A percentile compares a stretch with the other conserved stretches of the same genome.
Conservation (phyloP, 2,329 filamentous ascomycete species). For the Fusarium musae region DNA sequence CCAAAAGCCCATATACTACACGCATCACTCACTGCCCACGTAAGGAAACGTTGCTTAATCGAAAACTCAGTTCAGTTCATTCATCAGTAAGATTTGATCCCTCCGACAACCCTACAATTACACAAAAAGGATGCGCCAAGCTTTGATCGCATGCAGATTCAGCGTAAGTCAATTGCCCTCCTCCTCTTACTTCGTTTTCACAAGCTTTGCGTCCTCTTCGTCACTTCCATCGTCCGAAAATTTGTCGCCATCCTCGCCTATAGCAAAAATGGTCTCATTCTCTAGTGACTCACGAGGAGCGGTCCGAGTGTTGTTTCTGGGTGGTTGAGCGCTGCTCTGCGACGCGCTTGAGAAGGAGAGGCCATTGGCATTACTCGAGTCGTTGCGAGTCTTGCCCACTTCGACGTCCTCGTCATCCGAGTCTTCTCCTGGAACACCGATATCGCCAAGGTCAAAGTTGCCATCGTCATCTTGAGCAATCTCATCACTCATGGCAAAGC, state of each 20-base stretch:
- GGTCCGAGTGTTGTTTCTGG: conserved; percentile 41
- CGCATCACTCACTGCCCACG: neutral
- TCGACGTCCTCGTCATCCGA: conserved; percentile 68
- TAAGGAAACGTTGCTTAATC: conserved; percentile 1
- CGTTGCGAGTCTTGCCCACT: conserved; percentile 53
- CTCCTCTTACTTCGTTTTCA: conserved; percentile 55
- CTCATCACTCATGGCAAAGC: conserved; percentile 99
- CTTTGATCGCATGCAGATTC: neutral
- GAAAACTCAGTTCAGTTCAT: conserved; percentile 31
- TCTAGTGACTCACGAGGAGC: conserved; percentile 71
- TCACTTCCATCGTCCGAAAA: conserved; percentile 78
- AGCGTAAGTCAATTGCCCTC: neutral
- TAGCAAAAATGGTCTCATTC: conserved; percentile 94
- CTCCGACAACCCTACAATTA: conserved; percentile 32
- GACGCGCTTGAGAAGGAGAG: conserved; percentile 39
- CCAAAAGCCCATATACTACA: conserved; percentile 12
- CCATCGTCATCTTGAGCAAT: conserved; percentile 98
- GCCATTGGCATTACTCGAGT: conserved; percentile 41
- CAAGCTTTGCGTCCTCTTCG: conserved; percentile 66
- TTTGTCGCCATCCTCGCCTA: conserved; percentile 85
- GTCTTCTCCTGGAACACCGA: conserved; percentile 76
- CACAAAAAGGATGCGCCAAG: conserved; percentile 29
- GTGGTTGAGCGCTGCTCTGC: conserved; percentile 40
- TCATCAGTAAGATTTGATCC: conserved; percentile 33
- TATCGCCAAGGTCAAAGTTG: conserved; percentile 91